Evolutionary conservation across 345 rosid species (phyloP), one percentile per base, ranked within the genome.

Genomic region (Murraya koenigii): DNA sequence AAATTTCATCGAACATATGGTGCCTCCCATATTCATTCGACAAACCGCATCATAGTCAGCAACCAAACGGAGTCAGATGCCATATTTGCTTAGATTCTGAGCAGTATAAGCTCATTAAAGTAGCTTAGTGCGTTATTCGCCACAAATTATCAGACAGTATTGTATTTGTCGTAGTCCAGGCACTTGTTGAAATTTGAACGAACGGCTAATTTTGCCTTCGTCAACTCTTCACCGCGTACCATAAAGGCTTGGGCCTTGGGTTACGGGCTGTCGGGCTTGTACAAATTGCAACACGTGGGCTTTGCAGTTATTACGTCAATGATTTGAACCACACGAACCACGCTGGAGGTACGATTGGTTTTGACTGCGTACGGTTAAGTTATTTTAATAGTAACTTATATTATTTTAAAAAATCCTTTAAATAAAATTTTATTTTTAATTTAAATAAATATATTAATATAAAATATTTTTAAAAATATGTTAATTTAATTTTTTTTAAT

Each of bases 1-100:
- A 49, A 11, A 62, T 74, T 74, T 35, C 63, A 22, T 75, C 78
- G 70, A 75, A 75, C 78, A 65, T 3, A 6, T 61, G 69, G 35
- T 62, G 66, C 66, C 66, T 30, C 17, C 33, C 20, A 9, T 10
- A 61, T 9, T 61, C 65, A 62, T 28, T 62, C 66, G 30, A 62
- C 66, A 30, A 62, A 3, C 8, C 1, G 6, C 8, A 2, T 13
- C 1, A 1, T 1, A 28, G 3, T 1, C 15, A 1, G 15, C 19
- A 6, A 30, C 22, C 9, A 62, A 28, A 62, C 6, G 4, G 35
- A 62, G 6, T 30, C 38, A 62, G 36, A 30, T 15, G 10, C 10
- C 38, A 28, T 30, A 30, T 62, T 62, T 28, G 22, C 38, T 62
- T 17, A 62, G 10, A 1, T 62, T 62, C 3, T 62, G 22, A 2